Evolutionary conservation across 2,329 filamentous ascomycete species (phyloP).

Genomic region (Aspergillus melleus): DNA sequence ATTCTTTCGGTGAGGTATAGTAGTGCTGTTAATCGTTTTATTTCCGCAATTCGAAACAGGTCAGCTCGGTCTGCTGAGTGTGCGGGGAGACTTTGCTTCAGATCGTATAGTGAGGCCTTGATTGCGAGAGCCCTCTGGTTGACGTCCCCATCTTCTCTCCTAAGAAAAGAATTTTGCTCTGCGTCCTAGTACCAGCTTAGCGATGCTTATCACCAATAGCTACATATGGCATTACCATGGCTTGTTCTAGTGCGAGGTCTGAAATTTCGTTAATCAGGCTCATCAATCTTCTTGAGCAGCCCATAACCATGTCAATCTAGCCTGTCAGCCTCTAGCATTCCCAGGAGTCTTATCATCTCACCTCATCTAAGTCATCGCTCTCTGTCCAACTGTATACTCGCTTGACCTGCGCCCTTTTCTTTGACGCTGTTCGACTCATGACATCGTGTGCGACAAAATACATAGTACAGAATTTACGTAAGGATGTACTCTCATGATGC

Average conservation of each 20-base stretch:
- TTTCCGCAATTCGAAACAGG: constrained; percentile 27
- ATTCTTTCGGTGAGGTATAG: constrained; percentile 27
- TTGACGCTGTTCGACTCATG: constrained; percentile 28
- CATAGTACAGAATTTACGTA: constrained; percentile 21
- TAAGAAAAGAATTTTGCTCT: neutral
- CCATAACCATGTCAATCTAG: constrained; percentile 33
- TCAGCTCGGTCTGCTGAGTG: constrained; percentile 18
- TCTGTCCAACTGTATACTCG: constrained; percentile 20
- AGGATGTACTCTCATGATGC: constrained; percentile 1
- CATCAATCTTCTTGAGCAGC: constrained; percentile 33
- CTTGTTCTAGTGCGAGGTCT: constrained; percentile 3
- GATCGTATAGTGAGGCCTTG: constrained; percentile 5
- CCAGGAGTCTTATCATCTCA: neutral
- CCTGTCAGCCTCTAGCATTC: neutral
- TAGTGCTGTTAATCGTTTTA: constrained; percentile 30
- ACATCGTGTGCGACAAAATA: constrained; percentile 38
- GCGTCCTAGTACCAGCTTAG: neutral
- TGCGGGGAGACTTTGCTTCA: constrained; percentile 19
- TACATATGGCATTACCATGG: neutral
- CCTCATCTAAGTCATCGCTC: constrained; percentile 25
- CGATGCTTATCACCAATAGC: neutral
- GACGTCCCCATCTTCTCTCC: neutral
- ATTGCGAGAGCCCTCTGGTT: neutral
- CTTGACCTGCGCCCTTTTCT: constrained; percentile 1
- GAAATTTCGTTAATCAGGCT: constrained; percentile 26